phyloP scores from a whole-genome alignment of 2,329 filamentous ascomycete species.

The Tolypocladium endophyticum region DNA sequence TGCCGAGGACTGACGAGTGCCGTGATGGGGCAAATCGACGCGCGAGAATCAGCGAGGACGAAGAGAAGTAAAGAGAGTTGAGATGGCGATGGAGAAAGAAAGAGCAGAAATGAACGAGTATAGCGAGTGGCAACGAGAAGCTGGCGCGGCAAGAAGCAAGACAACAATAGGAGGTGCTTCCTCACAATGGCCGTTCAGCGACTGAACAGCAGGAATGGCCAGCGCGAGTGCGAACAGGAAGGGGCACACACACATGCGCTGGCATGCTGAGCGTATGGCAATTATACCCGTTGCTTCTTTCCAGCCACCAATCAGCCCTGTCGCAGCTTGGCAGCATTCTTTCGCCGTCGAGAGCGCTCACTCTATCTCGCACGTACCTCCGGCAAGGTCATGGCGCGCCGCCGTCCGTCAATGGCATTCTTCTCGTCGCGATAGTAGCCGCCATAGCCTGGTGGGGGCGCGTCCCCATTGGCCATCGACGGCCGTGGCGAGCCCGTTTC shows the following conservation, averaged over 20 bases:
- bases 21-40: not conserved
- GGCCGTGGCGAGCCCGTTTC: conserved; percentile 1
- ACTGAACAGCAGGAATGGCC: not conserved
- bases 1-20: not conserved
- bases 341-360: not conserved
- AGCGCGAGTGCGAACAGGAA: not conserved
- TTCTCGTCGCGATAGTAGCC: not conserved
- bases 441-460: not conserved
- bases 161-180: not conserved
- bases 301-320: not conserved
- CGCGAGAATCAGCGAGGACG: not conserved
- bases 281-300: not conserved
- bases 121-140: not conserved
- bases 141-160: not conserved
- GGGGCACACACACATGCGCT: not conserved
- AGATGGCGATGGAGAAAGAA: not conserved
- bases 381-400: not conserved
- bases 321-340: not conserved
- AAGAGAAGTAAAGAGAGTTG: not conserved
- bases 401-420: not conserved
- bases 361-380: not conserved
- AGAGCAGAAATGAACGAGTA: not conserved
- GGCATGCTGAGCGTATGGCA: too few relatives aligned
- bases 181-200: not conserved
- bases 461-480: conserved; percentile 3